Evolutionary conservation across 306 rosid species (phyloP), one percentile per base, ranked within the genome.

Genomic region (Cicer pinnatifidum): DNA sequence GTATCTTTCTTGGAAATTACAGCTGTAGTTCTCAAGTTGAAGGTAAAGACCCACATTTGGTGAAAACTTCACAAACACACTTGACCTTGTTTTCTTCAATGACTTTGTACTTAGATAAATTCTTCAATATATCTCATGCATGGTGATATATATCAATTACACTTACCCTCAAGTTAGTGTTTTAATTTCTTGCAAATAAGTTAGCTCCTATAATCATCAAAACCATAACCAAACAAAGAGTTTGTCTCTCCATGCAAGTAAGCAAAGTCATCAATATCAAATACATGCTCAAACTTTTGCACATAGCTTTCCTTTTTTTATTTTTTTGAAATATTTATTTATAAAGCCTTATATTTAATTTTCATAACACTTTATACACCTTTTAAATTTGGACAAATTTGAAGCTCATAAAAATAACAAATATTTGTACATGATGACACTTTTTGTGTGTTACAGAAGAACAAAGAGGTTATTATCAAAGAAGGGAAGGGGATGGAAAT

Each of bases 41-140:
- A 71, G 78, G 67, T 72, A 86, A 91, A 91, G 96, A 83, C 85
- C 91, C 84, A 83, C 76, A 86, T 84, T 91, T 83, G 98, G 95
- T 94, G 82, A 84, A 84, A 94, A 37, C 91, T 94, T 94, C 86
- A 75, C 5, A 79, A 74, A 77, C 85, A 91, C 96, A 78, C 84
- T 46, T 81, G 39, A 72, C 68, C 41, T 63, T 46, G 79, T 82
- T 73, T 72, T 57, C 82, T 81, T 70, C 81, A 20, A 60, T 57
- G 61, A 46, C 69, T 50, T 37, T 23, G n/a, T 68, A 67, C 84
- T 82, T 59, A 37, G 35, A 63, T 93, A 83, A 81, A 89, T 78
- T 76, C 87, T 67, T 35, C 44, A 57, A 61, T 82, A 76, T 82
- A 76, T 86, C 73, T 84, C 83, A 78, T 85, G 87, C 86, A 91